Conservation (phyloP, 352 stramenopile species). For the Globisporangium camurandrum region DNA sequence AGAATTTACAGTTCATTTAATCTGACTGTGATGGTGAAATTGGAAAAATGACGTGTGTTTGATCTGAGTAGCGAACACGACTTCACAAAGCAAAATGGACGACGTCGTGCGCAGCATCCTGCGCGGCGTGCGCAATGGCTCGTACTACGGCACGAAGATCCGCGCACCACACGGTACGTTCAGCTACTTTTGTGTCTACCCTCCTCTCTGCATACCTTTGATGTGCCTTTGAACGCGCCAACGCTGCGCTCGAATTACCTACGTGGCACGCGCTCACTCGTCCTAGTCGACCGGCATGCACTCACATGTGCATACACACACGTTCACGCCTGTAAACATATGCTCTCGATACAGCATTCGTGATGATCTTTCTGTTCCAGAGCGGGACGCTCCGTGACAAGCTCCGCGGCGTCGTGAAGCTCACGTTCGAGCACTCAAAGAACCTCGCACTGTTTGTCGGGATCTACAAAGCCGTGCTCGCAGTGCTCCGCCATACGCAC, state of each 20-base stretch:
- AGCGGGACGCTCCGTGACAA: conserved; percentile 72
- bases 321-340: background rate
- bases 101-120: conserved; percentile 53
- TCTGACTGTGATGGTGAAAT: too few species aligned
- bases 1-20: too few species aligned
- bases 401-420: conserved; percentile 52
- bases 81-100: conserved; percentile 25
- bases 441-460: conserved; percentile 86
- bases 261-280: too few species aligned
- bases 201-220: background rate
- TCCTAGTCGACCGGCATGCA: too few species aligned
- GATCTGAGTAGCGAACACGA: background rate
- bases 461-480: conserved; percentile 77
- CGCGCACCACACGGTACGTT: conserved; percentile 72
- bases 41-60: too few species aligned
- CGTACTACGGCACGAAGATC: conserved; percentile 87
- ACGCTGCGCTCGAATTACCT: too few species aligned
- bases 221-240: background rate
- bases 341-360: conserved; percentile 41
- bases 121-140: conserved; percentile 79
- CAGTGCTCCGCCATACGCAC: conserved; percentile 51
- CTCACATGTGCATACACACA: background rate
- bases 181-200: too few species aligned
- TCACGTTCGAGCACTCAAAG: conserved; percentile 85
- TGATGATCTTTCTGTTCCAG: conserved; percentile 89